Evolutionary conservation across 129 eudicot genomes (phyloP).

Genomic region (Kitagawia praeruptora): DNA sequence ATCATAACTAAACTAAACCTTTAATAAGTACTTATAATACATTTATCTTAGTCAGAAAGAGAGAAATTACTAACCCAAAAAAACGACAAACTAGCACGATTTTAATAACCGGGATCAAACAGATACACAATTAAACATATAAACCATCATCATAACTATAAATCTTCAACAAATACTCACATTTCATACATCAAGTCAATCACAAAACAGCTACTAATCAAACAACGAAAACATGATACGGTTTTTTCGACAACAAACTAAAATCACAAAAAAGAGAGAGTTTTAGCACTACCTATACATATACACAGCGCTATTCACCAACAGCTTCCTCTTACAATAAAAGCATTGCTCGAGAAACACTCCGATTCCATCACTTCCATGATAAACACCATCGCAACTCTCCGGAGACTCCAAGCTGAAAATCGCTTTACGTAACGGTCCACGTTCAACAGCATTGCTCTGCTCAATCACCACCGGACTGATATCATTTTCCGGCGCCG

Average conservation of each 20-base stretch:
- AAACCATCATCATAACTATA: too few relatives aligned
- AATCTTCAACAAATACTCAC: too few relatives aligned
- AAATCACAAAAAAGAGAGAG: background rate
- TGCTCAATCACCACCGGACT: background rate
- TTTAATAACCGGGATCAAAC: background rate
- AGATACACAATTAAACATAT: too few relatives aligned
- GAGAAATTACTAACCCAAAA: background rate
- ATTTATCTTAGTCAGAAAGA: background rate
- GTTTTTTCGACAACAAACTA: background rate
- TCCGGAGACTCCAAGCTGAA: background rate
- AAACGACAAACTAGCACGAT: background rate
- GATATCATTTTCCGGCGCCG: background rate
- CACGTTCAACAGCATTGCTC: background rate
- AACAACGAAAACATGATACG: too few relatives aligned
- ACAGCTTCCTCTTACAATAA: background rate
- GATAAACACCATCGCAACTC: background rate
- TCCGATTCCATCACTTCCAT: background rate
- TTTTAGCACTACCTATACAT: background rate
- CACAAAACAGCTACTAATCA: too few relatives aligned
- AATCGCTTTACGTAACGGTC: background rate
- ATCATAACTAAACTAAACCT: too few relatives aligned
- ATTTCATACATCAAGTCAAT: too few relatives aligned
- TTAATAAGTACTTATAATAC: too few relatives aligned
- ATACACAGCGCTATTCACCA: background rate
- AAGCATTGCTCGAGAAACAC: background rate